These are phyloP conservation scores for Cochlearia excelsa DNA, from an alignment of 345 rosid genomes.

Conservation along the genomic window DNA sequence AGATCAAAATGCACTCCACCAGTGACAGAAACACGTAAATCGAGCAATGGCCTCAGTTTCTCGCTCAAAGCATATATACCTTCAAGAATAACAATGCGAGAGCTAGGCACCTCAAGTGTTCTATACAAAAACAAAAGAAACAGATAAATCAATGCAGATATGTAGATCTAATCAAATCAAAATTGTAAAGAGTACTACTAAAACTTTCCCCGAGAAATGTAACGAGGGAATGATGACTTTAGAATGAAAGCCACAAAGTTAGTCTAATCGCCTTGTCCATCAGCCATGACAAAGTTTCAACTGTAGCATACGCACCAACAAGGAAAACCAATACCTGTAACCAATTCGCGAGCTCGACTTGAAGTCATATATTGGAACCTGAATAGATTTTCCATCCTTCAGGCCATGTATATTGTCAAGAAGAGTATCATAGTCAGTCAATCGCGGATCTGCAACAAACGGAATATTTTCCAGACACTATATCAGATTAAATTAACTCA, in stretches of 20 bases:
- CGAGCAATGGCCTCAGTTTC: conserved; percentile 76
- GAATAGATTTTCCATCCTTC: conserved; percentile 77
- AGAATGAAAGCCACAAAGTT: conserved; percentile 4
- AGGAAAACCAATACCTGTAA: conserved; percentile 56
- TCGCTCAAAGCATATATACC: conserved; percentile 95
- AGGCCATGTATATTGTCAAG: conserved; percentile 81
- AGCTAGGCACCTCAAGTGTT: conserved; percentile 86
- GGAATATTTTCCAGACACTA: neutral
- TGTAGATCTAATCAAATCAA: conserved; percentile 8
- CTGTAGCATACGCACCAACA: neutral
- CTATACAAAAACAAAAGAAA: conserved; percentile 42
- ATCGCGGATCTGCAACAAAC: conserved; percentile 79
- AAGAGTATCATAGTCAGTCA: conserved; percentile 91
- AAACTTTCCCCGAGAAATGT: neutral
- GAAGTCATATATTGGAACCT: conserved; percentile 94
- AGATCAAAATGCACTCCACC: conserved; percentile 98
- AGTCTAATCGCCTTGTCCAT: conserved; percentile 9
- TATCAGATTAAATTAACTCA: conserved; percentile 15
- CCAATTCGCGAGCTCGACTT: conserved; percentile 87
- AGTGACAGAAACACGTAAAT: conserved; percentile 95
- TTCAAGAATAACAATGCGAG: conserved; percentile 88
- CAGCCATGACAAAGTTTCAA: neutral
- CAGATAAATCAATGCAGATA: conserved; percentile 20
- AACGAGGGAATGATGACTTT: neutral
- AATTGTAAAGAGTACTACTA: conserved; percentile 15